phyloP scores from a whole-genome alignment of 345 rosid species.

The Syzygium aqueum region DNA sequence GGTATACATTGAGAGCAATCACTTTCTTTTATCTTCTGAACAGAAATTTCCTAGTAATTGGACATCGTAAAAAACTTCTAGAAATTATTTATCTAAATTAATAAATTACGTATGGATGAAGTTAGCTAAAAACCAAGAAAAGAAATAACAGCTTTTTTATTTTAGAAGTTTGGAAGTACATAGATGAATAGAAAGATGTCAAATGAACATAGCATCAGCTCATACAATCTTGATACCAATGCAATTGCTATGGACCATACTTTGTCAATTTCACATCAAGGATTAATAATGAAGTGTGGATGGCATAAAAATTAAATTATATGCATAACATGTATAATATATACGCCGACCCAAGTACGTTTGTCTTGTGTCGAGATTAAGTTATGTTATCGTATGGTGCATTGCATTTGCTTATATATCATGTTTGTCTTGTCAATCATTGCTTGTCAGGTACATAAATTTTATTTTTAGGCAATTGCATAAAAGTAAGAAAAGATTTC shows the following conservation, averaged over 20 bases:
- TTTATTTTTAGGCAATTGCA: not conserved
- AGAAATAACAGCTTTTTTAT: too few species aligned
- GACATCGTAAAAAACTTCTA: not conserved
- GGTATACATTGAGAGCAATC: too few species aligned
- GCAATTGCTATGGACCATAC: not conserved
- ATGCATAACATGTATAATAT: not conserved
- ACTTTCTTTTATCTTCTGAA: too few species aligned
- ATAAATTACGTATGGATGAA: too few species aligned
- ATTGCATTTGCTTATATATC: not conserved
- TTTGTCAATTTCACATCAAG: not conserved
- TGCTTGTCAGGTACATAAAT: not conserved
- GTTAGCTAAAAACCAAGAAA: too few species aligned
- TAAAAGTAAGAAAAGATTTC: not conserved
- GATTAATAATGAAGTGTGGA: not conserved
- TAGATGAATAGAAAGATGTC: too few species aligned
- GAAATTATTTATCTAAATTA: too few species aligned
- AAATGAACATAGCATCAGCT: too few species aligned
- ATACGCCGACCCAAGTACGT: not conserved
- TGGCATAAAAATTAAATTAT: not conserved
- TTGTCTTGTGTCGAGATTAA: not conserved
- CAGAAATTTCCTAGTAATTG: not conserved
- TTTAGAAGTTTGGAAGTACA: too few species aligned
- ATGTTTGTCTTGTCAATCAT: not conserved
- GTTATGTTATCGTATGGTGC: not conserved
- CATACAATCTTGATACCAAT: too few species aligned